These are phyloP conservation scores for Apiotrichum gamsii DNA, from an alignment of 1,284 basidiomycete species.

Conservation along the genomic window DNA sequence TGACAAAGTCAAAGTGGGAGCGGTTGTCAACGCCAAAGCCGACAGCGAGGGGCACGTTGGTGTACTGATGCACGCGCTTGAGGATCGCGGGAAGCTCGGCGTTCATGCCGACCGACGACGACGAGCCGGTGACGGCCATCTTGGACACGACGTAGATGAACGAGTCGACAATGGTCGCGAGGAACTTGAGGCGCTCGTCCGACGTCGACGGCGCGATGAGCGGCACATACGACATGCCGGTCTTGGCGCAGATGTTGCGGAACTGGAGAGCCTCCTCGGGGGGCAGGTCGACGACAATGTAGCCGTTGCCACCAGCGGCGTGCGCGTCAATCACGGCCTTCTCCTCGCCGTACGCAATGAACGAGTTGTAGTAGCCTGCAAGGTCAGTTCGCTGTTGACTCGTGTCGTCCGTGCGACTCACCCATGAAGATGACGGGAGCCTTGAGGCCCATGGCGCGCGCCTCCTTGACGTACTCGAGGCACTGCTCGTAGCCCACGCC, in stretches of 20 bases:
- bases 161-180: constrained; percentile 86
- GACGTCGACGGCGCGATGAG: constrained; percentile 92
- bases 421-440: constrained; percentile 91
- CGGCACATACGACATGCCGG: constrained; percentile 90
- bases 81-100: constrained; percentile 71
- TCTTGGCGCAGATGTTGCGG: constrained; percentile 73
- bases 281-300: constrained; percentile 95
- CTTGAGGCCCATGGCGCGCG: constrained; percentile 72
- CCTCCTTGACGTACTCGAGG: constrained; percentile 69
- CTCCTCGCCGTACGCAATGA: constrained; percentile 91
- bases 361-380: constrained; percentile 90
- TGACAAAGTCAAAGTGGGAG: constrained; percentile 80
- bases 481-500: constrained; percentile 69
- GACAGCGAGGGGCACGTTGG: constrained; percentile 79
- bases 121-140: constrained; percentile 98
- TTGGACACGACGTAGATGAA: constrained; percentile 98
- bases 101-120: constrained; percentile 66
- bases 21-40: constrained; percentile 95
- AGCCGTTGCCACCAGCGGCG: constrained; percentile 90
- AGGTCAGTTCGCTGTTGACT: no score
- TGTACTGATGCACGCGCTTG: constrained; percentile 60
- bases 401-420: no score
- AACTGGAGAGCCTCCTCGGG: constrained; percentile 93
- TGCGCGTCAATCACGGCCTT: constrained; percentile 82
- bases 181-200: constrained; percentile 77